Base-by-base conservation (phyloP, 495 filamentous ascomycete species). In the Penicillium waksmanii region DNA sequence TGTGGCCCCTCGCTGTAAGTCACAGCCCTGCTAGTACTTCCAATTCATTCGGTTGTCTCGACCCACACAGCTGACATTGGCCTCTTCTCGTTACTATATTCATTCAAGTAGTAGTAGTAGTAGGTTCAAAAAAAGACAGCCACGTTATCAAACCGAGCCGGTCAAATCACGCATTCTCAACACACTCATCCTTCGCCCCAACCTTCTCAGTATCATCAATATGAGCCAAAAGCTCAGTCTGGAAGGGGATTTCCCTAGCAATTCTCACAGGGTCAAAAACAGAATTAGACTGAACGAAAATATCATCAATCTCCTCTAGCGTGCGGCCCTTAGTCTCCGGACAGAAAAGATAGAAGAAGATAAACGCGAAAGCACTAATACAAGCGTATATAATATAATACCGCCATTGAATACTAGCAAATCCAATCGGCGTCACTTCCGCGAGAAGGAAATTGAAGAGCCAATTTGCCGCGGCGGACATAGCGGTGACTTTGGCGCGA, bases 401-500 rank as follows among this genome's bases (percentile, higher is more conserved):
- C 23, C 62, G 61, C 71, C 78, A 84, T 6, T 71, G 71, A 51
- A 85, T 79, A 18, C 54, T 70, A 2, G 62, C 58, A 34, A 77
- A 65, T 4, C 66, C 70, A 5, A 55, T 49, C 3, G 71, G 71
- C 2, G 69, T 71, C 38, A 69, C 60, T 38, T 68, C 64, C 27
- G 73, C 73, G 7, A 77, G 54, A 2, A 71, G 56, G 46, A 73
- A 75, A 51, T 68, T 73, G 43, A 60, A 69, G 17, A 75, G 57
- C 73, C 73, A 75, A 49, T 75, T 67, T 33, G 60, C 54, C 1
- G 61, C 66, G 2, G 65, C 68, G 7, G 63, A 65, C 42, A 73
- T 55, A 0, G 72, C 73, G 10, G 68, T 64, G 21, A 69, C 87
- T 72, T 89, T 90, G 18, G 84, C 81, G 63, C 89, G 81, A 23